Base-by-base conservation (phyloP, 2,329 filamentous ascomycete species). In the Calonectria leucothoes region DNA sequence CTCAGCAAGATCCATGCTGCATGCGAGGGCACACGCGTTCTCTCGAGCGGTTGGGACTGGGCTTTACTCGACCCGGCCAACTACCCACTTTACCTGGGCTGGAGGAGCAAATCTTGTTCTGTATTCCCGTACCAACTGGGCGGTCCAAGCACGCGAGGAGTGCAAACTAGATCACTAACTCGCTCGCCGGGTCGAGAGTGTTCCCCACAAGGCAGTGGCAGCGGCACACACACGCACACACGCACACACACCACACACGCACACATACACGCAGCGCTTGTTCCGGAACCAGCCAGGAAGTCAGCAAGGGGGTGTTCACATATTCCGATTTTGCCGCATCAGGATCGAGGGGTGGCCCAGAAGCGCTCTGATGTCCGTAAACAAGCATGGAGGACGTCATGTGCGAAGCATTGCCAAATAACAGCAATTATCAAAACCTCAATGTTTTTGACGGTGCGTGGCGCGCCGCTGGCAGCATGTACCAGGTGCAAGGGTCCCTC, bases 11-110 rank as follows among this genome's bases (percentile, higher is more conserved):
- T 45, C 42, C 55, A 63, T 69, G 55, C 55, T 59, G 52, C 66
- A 69, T 69, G 33, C 66, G 25, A 55, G 48, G 17, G 29, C 48
- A 69, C 66, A 64, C 67, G 55, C 67, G 67, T 69, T 69, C 59
- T 66, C 45, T 52, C 6, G 23, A 57, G 31, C 49, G 31, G 49
- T 55, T 42, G 51, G 65, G 35, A 39, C 55, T 39, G 33, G 55
- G 23, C 55, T 61, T 61, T 37, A 59, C 55, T 39, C n/a, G 35
- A 39, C 55, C 37, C 55, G 55, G 33, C 37, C 35, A n/a, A 17
- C 42, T 39, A 39, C 55, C 55, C 55, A 61, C 55, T 61, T 39
- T 39, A 61, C 55, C 15, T 35, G 55, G 14, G 33, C 55, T 61
- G 55, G 33, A 61, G 25, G 45, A 66, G 48, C 64, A 51, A 51